Base-by-base conservation (phyloP, 1,284 basidiomycete genomes). In the Pascua sp. region DNA sequence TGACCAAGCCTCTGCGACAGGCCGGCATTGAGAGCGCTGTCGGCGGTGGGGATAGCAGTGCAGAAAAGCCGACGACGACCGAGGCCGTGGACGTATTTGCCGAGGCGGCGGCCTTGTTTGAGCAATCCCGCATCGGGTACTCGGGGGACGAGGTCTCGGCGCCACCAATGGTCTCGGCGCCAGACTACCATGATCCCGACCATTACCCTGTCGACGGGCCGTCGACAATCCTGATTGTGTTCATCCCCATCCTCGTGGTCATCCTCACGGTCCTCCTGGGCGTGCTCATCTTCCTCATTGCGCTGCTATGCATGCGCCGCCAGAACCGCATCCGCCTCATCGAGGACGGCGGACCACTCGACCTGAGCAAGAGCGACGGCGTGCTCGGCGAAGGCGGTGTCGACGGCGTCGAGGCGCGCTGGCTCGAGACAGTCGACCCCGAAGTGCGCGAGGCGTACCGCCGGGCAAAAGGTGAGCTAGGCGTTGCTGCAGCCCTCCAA, bases 231-330 rank as follows among this genome's bases (percentile, higher is more conserved):
- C 52, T 75, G 8, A 61, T 76, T 49, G 56, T 76, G 11, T 70
- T 76, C 52, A 71, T 97, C 11, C 93, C 93, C 32, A 84, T 96
- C 58, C 85, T 96, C 71, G 89, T 96, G 76, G 87, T 98, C 47
- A 84, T 97, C 49, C 88, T 90, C 39, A 93, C 91, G 1, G 87
- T 98, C 65, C 84, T 98, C 58, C 89, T 98, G 73, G 86, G 98
- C 47, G 85, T 96, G 59, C 82, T 96, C 48, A 81, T 93, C 60
- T 94, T 96, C 79, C 84, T 95, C 49, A 79, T 94, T 66, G 92
- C 89, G 67, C 85, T 94, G 55, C 82, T 96, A 67, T 82, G 93
- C 60, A 83, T 95, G 66, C 85, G 89, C 61, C 82, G 87, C 60
- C 84, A 89, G 59, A 83, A 89, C 53, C 88, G 89, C 52, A 91